Base-by-base conservation (phyloP, 1,284 basidiomycete genomes). In the Ustilago crameri region DNA sequence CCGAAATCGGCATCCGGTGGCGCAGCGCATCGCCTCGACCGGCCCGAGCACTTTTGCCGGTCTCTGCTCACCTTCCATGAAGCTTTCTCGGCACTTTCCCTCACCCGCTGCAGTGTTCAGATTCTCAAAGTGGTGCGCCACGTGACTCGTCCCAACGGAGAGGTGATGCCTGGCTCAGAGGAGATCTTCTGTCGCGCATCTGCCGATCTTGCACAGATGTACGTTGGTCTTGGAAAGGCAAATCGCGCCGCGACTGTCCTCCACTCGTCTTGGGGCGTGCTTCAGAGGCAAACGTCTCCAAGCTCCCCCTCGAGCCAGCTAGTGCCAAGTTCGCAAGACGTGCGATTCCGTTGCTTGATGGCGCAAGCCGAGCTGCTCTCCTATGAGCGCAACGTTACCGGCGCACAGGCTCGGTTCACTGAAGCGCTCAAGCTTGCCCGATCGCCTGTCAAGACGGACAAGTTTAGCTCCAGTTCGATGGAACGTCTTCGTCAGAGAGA, bases 51-150 rank as follows among this genome's bases (percentile, higher is more conserved):
- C 2, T 65, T 76, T 18, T 76, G 64, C 18, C 57, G 51, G 12
- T 51, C 58, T 5, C 27, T 71, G 18, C 57, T 74, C 35, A 51
- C 50, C 7, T 54, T 60, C 22, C 62, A 60, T 30, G 74, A 75
- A 44, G 57, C 68, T 12, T 62, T 75, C 38, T 56, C 60, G 3
- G 55, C 74, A 5, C 61, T 61, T 17, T 67, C 74, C 10, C 43
- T 75, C 23, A 61, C 66, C 26, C 65, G 49, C 12, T 59, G 61
- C 34, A 63, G 62, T 40, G 58, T 76, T 14, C 58, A 75, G 18
- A 52, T 78, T 14, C 53, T 75, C 45, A 74, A 69, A 47, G 49
- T 54, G 3, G 47, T 75, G n/a, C 58, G 67, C 12, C 57, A 62
- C 15, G 48, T 67, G 18, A 54, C 45, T 23, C 64, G 57, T 23